phyloP scores from a whole-genome alignment of 495 filamentous ascomycete species.

The Tuber aestivum region DNA sequence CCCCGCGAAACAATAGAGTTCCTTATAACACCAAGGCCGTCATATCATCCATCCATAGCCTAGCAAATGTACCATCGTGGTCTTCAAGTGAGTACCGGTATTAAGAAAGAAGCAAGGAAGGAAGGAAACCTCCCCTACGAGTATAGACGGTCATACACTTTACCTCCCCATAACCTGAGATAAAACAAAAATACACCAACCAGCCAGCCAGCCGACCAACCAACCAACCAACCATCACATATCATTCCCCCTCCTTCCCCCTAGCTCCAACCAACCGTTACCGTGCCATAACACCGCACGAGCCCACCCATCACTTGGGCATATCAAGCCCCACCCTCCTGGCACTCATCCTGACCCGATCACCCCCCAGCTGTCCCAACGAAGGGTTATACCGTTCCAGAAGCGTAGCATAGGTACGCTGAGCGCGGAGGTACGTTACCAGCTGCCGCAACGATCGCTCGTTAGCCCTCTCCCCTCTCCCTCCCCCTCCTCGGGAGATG shows the following conservation, averaged over 20 bases:
- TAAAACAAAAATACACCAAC: too few species aligned
- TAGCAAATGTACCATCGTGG: background rate
- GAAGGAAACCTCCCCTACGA: too few species aligned
- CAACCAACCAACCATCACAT: too few species aligned
- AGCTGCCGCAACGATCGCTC: constrained; percentile 67
- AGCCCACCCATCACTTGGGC: constrained; percentile 52
- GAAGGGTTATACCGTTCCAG: constrained; percentile 91
- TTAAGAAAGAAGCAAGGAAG: too few species aligned
- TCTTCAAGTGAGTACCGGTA: too few species aligned
- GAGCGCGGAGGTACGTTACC: constrained; percentile 70
- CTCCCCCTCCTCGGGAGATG: constrained; percentile 45
- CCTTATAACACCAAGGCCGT: background rate
- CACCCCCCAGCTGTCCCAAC: constrained; percentile 67
- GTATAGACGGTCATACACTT: too few species aligned
- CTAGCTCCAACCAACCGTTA: too few species aligned
- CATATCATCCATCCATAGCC: background rate
- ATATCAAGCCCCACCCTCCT: constrained; percentile 83
- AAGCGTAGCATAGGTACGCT: constrained; percentile 70
- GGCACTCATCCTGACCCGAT: constrained; percentile 73
- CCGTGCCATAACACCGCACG: too few species aligned
- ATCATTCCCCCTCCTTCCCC: too few species aligned
- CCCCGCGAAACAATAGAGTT: too few species aligned
- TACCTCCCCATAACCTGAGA: too few species aligned
- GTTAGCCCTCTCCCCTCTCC: constrained; percentile 20
- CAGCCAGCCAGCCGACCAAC: too few species aligned